A percentile compares a stretch with the other conserved stretches of the same genome.
Evolutionary conservation across 202 grass and related monocot species (phyloP).

Genomic region (Schoenoplectus tabernaemontani): DNA sequence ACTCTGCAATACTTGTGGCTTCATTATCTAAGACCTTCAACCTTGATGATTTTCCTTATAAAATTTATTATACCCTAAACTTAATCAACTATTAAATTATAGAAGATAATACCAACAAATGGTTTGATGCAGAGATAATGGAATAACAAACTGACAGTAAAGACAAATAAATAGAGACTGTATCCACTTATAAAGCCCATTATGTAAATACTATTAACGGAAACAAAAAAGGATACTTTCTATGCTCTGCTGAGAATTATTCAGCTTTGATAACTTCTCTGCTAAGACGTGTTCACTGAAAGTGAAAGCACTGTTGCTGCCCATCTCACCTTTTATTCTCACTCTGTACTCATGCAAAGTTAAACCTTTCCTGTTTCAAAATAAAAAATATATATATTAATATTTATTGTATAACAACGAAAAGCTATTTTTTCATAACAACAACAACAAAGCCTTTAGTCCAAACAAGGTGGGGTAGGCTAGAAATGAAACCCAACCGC

Average conservation of each 20-base stretch:
- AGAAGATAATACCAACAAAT: background rate
- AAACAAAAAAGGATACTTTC: constrained; percentile 71
- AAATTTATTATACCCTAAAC: background rate
- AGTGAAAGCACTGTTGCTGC: constrained; percentile 15
- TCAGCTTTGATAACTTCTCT: constrained; percentile 68
- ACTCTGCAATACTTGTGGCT: background rate
- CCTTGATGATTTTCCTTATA: background rate
- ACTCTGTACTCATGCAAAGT: constrained; percentile 22
- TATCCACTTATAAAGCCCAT: too few relatives aligned
- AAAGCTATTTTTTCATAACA: background rate
- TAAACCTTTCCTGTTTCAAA: background rate
- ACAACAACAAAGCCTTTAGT: too few relatives aligned
- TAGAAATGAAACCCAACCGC: too few relatives aligned
- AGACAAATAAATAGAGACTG: background rate
- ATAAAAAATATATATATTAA: background rate
- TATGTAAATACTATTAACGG: background rate
- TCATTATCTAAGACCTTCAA: background rate
- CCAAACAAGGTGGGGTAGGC: too few relatives aligned
- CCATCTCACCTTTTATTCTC: constrained; percentile 30
- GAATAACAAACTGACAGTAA: background rate
- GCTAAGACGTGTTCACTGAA: constrained; percentile 52
- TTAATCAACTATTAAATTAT: background rate
- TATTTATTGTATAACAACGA: background rate
- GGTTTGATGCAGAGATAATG: background rate
- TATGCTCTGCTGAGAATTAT: constrained; percentile 66